Evolutionary conservation across 371 early-diverging fungal species (phyloP), one percentile per base, ranked within the genome.

Genomic region (Mucor saturninus): DNA sequence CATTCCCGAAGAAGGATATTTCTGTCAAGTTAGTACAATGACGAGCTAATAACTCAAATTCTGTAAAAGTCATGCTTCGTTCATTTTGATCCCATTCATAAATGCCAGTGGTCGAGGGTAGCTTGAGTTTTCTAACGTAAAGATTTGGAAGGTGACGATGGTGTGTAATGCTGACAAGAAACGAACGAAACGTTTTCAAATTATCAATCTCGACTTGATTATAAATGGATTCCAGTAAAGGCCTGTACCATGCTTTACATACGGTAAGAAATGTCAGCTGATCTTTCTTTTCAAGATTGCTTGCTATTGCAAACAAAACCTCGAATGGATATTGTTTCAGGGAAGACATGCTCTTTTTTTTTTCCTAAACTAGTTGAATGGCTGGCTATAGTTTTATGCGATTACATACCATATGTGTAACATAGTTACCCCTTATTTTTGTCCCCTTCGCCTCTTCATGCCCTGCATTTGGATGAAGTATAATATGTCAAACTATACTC

Each of bases 151-250:
- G 50, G 30, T 50, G 50, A 13, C 14, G 26, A 11, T 65, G 65
- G 13, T 68, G 68, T n/a, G 68, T 56, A 14, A 68, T 59, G 15
- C 37, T 49, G 40, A 55, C 43, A 13, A 68, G 68, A 32, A 68
- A 68, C 3, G 30, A 49, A 6, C 59, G 59, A 42, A 62, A 58
- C 0, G 56, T 39, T 5, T 5, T 13, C 5, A 54, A 13, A 31
- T 53, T 28, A 31, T 39, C 51, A 42, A 67, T 56, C 5, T 21
- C 29, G 21, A 68, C 64, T 26, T 50, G 42, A 13, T 15, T 29
- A 26, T 63, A 63, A 11, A 68, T 32, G 3, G 59, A 28, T 38
- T 68, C 64, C 4, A 59, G 37, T 11, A 51, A 5, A 14, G 68
- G 50, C 31, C 50, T 14, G 29, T 68, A 56, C 64, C 63, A 63